Evolutionary conservation across 257 asterid genomes (phyloP).

Genomic region (Nicotiana undulata): DNA sequence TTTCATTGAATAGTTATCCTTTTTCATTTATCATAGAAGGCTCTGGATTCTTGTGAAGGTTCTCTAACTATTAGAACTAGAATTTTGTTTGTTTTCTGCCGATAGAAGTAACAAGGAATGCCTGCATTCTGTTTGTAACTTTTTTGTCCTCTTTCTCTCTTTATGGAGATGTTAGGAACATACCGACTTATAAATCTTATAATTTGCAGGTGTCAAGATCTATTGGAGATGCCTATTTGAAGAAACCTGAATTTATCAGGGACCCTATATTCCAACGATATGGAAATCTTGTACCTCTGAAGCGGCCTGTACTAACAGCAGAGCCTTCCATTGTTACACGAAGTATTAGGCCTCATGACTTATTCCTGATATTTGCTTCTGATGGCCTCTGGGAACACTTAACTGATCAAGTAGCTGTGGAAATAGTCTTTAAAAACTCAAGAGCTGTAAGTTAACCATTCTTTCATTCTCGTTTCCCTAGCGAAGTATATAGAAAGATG

Average conservation of each 20-base stretch:
- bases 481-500: background rate
- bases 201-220: slow-evolving; percentile 87
- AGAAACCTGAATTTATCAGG: slow-evolving; percentile 77
- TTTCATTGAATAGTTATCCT: slow-evolving; percentile 32
- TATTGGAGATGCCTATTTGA: slow-evolving; percentile 83
- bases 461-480: background rate
- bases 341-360: slow-evolving; percentile 71
- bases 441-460: slow-evolving; percentile 57
- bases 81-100: slow-evolving; percentile 30
- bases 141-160: background rate
- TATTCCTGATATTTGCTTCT: slow-evolving; percentile 84
- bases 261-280: slow-evolving; percentile 65
- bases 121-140: background rate
- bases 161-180: background rate
- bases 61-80: slow-evolving; percentile 29
- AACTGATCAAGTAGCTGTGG: slow-evolving; percentile 77
- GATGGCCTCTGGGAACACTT: slow-evolving; percentile 99
- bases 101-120: slow-evolving; percentile 17
- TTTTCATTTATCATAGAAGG: slow-evolving; percentile 20
- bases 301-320: slow-evolving; percentile 65
- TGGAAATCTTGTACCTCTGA: slow-evolving; percentile 62
- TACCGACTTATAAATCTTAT: background rate
- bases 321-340: slow-evolving; percentile 81
- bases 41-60: slow-evolving; percentile 22
- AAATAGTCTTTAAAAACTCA: slow-evolving; percentile 64